Evolutionary conservation across 306 rosid genomes (phyloP).

Genomic region (Argentina anserina): DNA sequence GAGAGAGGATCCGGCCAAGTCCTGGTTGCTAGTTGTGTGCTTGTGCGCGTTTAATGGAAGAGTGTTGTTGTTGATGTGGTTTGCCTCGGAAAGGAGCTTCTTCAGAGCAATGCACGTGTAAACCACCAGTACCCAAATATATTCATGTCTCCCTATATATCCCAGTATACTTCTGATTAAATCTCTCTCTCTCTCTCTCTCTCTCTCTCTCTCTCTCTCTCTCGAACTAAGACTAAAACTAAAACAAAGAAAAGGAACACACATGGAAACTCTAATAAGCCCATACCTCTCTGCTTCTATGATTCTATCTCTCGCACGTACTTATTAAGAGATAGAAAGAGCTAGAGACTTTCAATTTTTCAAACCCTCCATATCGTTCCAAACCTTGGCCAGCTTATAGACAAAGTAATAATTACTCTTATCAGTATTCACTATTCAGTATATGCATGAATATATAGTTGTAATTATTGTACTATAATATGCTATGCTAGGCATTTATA

Average conservation of each 20-base stretch:
- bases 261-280: slow-evolving; percentile 23
- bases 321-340: no score
- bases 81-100: slow-evolving; percentile 82
- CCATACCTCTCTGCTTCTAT: slow-evolving; percentile 32
- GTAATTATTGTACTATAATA: background rate
- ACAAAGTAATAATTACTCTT: background rate
- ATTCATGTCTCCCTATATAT: slow-evolving; percentile 33
- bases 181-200: background rate
- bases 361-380: background rate
- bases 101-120: slow-evolving; percentile 83
- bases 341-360: background rate
- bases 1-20: slow-evolving; percentile 4
- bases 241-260: background rate
- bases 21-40: slow-evolving; percentile 40
- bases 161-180: background rate
- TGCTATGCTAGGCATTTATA: background rate
- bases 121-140: slow-evolving; percentile 54
- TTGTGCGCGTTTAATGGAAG: slow-evolving; percentile 51
- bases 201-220: slow-evolving; percentile 1
- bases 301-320: slow-evolving; percentile 2
- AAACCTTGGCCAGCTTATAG: background rate
- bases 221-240: background rate
- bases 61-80: slow-evolving; percentile 25
- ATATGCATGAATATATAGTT: background rate
- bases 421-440: background rate